These are phyloP conservation scores for Lachnellula hyalina DNA, from an alignment of 2,329 filamentous ascomycete species.

Conservation along the genomic window DNA sequence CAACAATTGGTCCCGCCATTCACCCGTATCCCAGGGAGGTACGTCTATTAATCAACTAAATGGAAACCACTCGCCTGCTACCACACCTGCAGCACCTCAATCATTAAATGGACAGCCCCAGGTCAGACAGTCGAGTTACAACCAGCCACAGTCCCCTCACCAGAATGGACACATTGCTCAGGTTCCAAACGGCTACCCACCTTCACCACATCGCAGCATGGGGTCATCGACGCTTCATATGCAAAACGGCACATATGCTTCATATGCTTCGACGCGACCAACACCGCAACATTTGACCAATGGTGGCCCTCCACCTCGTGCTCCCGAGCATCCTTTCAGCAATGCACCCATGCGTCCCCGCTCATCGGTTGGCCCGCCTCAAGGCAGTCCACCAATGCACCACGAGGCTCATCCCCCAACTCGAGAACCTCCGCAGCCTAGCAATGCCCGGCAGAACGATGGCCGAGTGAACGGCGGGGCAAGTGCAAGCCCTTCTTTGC, in stretches of 20 bases:
- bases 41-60: constrained; percentile 47
- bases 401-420: constrained; percentile 28
- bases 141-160: constrained; percentile 36
- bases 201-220: constrained; percentile 24
- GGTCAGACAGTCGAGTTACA: constrained; percentile 18
- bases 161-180: constrained; percentile 41
- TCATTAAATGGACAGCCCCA: constrained; percentile 19
- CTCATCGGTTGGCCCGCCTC: constrained; percentile 33
- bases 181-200: constrained; percentile 39
- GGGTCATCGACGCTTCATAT: constrained; percentile 22
- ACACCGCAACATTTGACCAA: constrained; percentile 31
- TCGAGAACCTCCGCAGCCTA: constrained; percentile 22
- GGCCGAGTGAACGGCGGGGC: constrained; percentile 35
- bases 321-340: constrained; percentile 42
- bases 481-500: constrained; percentile 66
- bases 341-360: constrained; percentile 39
- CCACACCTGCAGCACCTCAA: constrained; percentile 25
- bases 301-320: constrained; percentile 36
- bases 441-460: constrained; percentile 33
- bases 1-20: constrained; percentile 46
- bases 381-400: constrained; percentile 26
- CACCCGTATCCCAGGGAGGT: constrained; percentile 40
- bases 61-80: constrained; percentile 32
- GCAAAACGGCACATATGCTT: constrained; percentile 25
- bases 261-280: constrained; percentile 29